Conservation (phyloP, 768 basidiomycete genomes). For the Coprinellus micaceus region DNA sequence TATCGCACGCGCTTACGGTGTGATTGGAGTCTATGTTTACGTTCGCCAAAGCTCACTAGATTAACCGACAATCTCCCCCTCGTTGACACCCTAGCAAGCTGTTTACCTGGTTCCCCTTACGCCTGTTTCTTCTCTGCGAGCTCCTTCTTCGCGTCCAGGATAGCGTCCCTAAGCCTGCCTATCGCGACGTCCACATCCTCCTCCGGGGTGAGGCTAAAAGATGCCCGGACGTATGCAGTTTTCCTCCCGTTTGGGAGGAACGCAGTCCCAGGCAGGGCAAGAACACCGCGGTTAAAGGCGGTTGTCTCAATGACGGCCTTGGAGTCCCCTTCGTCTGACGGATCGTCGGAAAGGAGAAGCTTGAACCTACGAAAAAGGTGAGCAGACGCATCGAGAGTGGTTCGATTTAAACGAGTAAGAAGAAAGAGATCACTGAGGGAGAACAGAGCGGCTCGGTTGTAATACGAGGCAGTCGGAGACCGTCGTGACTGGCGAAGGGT, state of each 20-base stretch:
- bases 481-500: too few species aligned
- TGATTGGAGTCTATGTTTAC: too few species aligned
- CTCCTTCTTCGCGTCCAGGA: slow-evolving; percentile 24
- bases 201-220: slow-evolving; percentile 68
- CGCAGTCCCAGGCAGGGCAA: slow-evolving; percentile 84
- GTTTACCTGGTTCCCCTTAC: not conserved
- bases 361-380: slow-evolving; percentile 54
- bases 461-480: too few species aligned
- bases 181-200: slow-evolving; percentile 75
- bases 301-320: slow-evolving; percentile 66
- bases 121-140: not conserved
- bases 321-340: slow-evolving; percentile 55
- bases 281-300: slow-evolving; percentile 76
- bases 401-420: not conserved
- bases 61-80: too few species aligned
- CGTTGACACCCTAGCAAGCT: too few species aligned
- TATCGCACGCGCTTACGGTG: not conserved
- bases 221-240: slow-evolving; percentile 74
- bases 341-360: slow-evolving; percentile 40
- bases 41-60: too few species aligned
- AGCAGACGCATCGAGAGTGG: too few species aligned
- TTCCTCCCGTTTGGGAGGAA: slow-evolving; percentile 72
- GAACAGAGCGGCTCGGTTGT: too few species aligned
- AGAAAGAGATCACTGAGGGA: not conserved
- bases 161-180: slow-evolving; percentile 46